Conservation (phyloP, 345 rosid genomes). For the Ceriops tagal region DNA sequence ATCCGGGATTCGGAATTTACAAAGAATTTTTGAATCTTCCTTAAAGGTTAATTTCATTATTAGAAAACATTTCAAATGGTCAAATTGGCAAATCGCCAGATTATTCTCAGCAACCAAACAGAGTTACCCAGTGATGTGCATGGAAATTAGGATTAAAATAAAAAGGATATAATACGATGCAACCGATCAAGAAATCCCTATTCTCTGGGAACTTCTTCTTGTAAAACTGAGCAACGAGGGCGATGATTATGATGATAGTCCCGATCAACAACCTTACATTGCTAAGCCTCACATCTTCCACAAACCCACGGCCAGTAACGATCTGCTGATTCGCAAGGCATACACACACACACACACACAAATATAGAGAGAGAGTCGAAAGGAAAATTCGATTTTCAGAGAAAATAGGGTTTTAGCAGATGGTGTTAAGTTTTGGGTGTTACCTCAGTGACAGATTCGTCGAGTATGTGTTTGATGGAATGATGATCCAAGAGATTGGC, state of each 20-base stretch:
- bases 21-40: no score
- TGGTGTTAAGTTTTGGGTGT: background rate
- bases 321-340: slow-evolving; percentile 36
- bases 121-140: background rate
- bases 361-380: background rate
- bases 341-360: no score
- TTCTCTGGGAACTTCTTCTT: slow-evolving; percentile 98
- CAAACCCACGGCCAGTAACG: slow-evolving; percentile 76
- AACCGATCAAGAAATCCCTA: slow-evolving; percentile 69
- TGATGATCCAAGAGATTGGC: slow-evolving; percentile 88
- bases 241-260: slow-evolving; percentile 57
- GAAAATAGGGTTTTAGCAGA: slow-evolving; percentile 18
- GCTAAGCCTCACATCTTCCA: slow-evolving; percentile 85
- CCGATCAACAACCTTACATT: slow-evolving; percentile 71
- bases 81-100: background rate
- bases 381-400: background rate
- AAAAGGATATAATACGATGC: slow-evolving; percentile 93
- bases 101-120: background rate
- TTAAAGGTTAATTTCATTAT: no score
- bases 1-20: no score
- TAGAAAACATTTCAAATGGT: no score
- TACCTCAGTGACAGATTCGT: slow-evolving; percentile 94
- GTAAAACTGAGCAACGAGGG: slow-evolving; percentile 96
- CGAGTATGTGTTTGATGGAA: slow-evolving; percentile 92
- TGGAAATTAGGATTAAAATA: background rate